Base-by-base conservation (phyloP, 352 stramenopile genomes). In the Phytophthora sojae region DNA sequence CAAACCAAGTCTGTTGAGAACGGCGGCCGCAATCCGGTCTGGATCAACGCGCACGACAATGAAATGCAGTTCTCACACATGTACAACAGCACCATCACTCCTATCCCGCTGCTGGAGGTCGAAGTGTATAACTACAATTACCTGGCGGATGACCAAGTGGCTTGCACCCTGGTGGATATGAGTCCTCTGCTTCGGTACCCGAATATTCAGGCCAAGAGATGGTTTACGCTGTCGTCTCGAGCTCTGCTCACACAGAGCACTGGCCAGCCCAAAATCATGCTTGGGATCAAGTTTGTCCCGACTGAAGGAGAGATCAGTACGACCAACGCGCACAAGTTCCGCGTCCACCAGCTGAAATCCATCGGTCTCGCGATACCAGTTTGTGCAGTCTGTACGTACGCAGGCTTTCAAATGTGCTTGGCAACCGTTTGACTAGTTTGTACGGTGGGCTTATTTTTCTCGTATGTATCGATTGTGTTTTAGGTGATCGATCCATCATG, bases 61-160 rank as follows among this genome's bases (percentile, higher is more conserved):
- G 77, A 71, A 61, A 91, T 95, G 84, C 84, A 91, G 23, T 91
- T 96, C 49, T 86, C 89, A 32, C 89, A 96, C 76, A 94, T 95
- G 83, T 96, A 95, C 79, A 96, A 95, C 76, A 95, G 88, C 67
- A 89, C 80, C 12, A 95, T 95, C 75, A 96, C 89, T 2, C 89
- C 89, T 4, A 93, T 95, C 29, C 89, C 89, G 30, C 64, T 95
- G 19, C 71, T 96, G 1, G 88, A 95, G 64, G 84, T 96, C 30
- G 88, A 96, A 64, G 84, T 96, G 35, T 96, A 90, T 76, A 96
- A 92, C 56, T 87, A 86, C 53, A 95, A 92, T 64, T 96, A 94
- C 66, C 63, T 96, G 35, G 73, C 86, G 4, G 83, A 96, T 54
- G 88, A 96, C 30, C 78, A 93, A 57, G 73, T 94, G n/a, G 89